phyloP scores from a whole-genome alignment of 306 rosid species.

The Vigna nakashimae region DNA sequence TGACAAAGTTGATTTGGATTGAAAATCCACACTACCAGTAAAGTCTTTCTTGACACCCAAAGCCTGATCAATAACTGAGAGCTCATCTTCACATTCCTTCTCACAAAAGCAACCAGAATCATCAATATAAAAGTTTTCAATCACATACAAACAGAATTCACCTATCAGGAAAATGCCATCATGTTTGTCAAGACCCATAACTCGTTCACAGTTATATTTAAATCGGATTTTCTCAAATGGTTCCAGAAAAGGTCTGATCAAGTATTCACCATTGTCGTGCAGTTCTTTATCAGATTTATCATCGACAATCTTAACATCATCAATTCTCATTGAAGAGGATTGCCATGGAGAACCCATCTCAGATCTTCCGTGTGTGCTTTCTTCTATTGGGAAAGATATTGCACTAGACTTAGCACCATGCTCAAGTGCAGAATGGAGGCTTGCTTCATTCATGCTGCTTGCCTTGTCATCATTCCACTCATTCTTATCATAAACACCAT shows the following conservation, averaged over 20 bases:
- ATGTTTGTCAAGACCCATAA: conserved; percentile 96
- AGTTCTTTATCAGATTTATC: conserved; percentile 85
- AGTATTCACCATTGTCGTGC: conserved; percentile 88
- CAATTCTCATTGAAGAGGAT: conserved; percentile 72
- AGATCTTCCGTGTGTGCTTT: conserved; percentile 78
- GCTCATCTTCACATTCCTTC: conserved; percentile 88
- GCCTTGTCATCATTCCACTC: conserved; percentile 93
- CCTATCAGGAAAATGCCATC: conserved; percentile 98
- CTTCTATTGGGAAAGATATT: conserved; percentile 74
- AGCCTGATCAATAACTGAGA: conserved; percentile 97
- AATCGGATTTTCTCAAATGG: conserved; percentile 85
- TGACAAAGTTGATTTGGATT: conserved; percentile 80
- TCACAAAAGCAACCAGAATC: conserved; percentile 90
- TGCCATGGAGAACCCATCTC: conserved; percentile 84
- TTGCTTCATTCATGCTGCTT: conserved; percentile 90
- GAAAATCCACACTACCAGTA: conserved; percentile 74
- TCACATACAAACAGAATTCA: conserved; percentile 89
- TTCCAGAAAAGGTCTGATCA: conserved; percentile 94
- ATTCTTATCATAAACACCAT: conserved; percentile 62
- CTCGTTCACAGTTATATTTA: conserved; percentile 96
- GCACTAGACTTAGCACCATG: conserved; percentile 88
- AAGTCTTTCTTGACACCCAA: conserved; percentile 94
- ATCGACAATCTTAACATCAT: conserved; percentile 65
- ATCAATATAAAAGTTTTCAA: conserved; percentile 89
- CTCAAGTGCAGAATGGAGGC: conserved; percentile 96